Evolutionary conservation across 108 stramenopile species (phyloP).

Genomic region (Nannochloropsis gaditana): DNA sequence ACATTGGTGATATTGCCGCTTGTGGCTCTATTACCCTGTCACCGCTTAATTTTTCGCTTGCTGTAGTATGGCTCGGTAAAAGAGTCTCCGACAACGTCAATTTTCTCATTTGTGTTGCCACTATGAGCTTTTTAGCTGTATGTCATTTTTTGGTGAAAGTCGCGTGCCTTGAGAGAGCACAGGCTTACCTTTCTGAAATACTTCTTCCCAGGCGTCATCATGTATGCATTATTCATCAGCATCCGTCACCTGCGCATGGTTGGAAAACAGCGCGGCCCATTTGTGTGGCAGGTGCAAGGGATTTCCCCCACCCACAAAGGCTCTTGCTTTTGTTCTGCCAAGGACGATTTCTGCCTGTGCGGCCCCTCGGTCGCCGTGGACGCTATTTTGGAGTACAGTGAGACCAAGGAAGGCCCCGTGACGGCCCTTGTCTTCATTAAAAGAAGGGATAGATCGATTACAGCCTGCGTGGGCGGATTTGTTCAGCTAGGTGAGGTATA

Average conservation of each 20-base stretch:
- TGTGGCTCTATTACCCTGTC: too few species aligned
- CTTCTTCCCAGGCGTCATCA: not conserved
- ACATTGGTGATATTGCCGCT: not conserved
- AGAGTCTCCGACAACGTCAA: too few species aligned
- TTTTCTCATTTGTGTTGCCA: too few species aligned
- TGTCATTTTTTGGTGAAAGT: too few species aligned
- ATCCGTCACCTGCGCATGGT: not conserved
- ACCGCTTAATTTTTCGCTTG: too few species aligned
- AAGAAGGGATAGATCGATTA: not conserved
- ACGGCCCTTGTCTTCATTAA: not conserved
- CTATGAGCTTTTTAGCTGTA: too few species aligned
- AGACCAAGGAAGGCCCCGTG: not conserved
- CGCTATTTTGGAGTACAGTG: not conserved
- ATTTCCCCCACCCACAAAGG: not conserved
- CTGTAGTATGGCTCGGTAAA: too few species aligned
- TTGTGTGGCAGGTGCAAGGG: not conserved
- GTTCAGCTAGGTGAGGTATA: not conserved
- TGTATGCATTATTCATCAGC: not conserved
- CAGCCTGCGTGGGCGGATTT: not conserved
- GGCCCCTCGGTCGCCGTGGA: not conserved
- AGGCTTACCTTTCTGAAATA: too few species aligned
- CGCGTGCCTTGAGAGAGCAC: too few species aligned
- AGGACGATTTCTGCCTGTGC: not conserved
- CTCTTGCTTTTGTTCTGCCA: not conserved
- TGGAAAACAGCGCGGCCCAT: not conserved